Evolutionary conservation across 257 asterid genomes (phyloP), one percentile per base, ranked within the genome.

Genomic region (Ajuga chamaepitys): DNA sequence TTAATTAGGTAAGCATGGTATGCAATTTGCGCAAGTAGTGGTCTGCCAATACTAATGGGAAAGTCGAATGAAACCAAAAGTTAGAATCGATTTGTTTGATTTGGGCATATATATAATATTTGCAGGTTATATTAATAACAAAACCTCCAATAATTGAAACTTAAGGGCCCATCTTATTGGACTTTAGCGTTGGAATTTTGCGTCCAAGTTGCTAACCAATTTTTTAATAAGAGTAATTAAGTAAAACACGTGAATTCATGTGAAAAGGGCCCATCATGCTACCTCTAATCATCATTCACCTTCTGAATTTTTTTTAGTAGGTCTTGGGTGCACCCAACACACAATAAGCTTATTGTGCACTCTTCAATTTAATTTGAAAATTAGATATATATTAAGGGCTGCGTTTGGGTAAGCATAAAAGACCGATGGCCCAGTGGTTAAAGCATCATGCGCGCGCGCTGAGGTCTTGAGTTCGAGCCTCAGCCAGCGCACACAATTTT

Each of bases 211-310:
- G 75, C 57, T 67, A 70, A 57, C 0, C 16, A 12, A n/a, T 66
- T 67, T 44, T 73, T 60, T 30, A 68, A 67, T 64, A 56, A 46
- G 64, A 69, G 67, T 69, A 55, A 70, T 67, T 58, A 74, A 20
- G 57, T 38, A 21, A 66, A 44, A 70, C 86, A 81, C 82, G 83
- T 79, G 89, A 86, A 71, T 80, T 75, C 91, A 79, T 79, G 81
- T 79, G 88, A 73, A 70, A 71, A 48, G 77, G 91, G 82, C 45
- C 82, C 84, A 35, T 56, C 41, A 53, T 83, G 85, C 74, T 66
- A 37, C 74, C 41, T 9, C 11, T 48, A 37, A 24, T 51, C 17
- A 11, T 55, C 42, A 30, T 55, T 30, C 26, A 40, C 17, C 52
- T 52, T 21, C 55, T 72, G 66, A 54, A 14, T 55, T 66, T 65